A percentile compares a stretch with the other conserved stretches of the same genome.
Conservation (phyloP, 2,329 filamentous ascomycete species). For the Fusarium torulosum region DNA sequence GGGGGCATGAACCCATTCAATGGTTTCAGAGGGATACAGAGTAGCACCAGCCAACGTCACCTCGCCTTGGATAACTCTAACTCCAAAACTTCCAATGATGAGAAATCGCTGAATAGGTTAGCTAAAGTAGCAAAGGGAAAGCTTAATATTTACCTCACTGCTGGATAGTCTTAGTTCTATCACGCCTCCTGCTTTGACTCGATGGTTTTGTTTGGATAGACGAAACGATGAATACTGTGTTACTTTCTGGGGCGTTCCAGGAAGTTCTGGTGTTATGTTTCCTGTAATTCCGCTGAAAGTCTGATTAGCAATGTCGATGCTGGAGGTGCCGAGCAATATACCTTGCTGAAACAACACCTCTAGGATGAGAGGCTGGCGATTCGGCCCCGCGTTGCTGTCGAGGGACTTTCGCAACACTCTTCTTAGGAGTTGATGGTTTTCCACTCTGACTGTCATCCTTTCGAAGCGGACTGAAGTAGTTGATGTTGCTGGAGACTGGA, state of each 20-base stretch:
- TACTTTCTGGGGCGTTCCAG: slow-evolving; percentile 11
- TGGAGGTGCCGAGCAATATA: slow-evolving; percentile 13
- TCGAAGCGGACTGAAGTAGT: slow-evolving; percentile 50
- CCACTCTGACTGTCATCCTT: slow-evolving; percentile 22
- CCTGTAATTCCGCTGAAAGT: slow-evolving; percentile 11
- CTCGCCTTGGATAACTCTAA: slow-evolving; percentile 71
- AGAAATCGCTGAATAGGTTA: slow-evolving; percentile 66
- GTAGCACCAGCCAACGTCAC: slow-evolving; percentile 75
- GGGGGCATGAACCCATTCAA: slow-evolving; percentile 73
- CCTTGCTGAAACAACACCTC: slow-evolving; percentile 23
- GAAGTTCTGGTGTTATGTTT: slow-evolving; percentile 9
- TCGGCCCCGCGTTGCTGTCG: slow-evolving; percentile 26
- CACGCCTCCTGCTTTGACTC: slow-evolving; percentile 55
- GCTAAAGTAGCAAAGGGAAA: not conserved
- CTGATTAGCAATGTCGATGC: slow-evolving; percentile 8
- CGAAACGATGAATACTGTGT: slow-evolving; percentile 61
- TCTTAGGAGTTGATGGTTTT: slow-evolving; percentile 37
- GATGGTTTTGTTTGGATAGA: slow-evolving; percentile 59
- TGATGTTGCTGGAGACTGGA: slow-evolving; percentile 38
- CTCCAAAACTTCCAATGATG: slow-evolving; percentile 75
- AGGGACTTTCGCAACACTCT: slow-evolving; percentile 24
- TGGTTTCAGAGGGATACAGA: slow-evolving; percentile 61
- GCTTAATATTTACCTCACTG: slow-evolving; percentile 60
- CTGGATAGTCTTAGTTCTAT: slow-evolving; percentile 59
- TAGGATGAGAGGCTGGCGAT: slow-evolving; percentile 23